A percentile compares a stretch with the other conserved stretches of the same genome.
Conservation (phyloP, 257 asterid genomes). For the Solanum arcanum region DNA sequence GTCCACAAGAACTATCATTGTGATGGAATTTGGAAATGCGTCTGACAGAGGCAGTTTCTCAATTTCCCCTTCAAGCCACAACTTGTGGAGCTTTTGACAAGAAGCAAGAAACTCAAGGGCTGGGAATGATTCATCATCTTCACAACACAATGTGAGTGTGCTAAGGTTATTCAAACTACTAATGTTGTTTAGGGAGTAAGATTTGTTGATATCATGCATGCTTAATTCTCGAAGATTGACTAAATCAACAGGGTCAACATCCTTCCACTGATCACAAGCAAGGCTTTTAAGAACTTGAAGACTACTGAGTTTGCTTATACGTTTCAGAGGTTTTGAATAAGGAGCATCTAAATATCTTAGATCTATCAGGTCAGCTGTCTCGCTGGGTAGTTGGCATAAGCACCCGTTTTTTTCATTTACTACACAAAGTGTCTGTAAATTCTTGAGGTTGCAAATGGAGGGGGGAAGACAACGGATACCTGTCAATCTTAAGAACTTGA, state of each 20-base stretch:
- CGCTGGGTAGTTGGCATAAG: no score
- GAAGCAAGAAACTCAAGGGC: no score
- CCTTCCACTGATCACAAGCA: not conserved
- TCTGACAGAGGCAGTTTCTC: no score
- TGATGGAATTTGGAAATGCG: no score
- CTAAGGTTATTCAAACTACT: not conserved
- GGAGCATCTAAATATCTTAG: not conserved
- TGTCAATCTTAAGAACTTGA: not conserved
- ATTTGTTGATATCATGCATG: rapidly evolving
- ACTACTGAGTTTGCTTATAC: not conserved
- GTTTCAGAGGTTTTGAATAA: no score
- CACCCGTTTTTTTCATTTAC: no score
- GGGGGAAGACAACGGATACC: not conserved
- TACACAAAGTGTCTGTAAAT: not conserved
- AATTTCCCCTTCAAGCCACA: no score
- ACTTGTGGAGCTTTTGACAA: no score
- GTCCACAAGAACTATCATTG: rapidly evolving
- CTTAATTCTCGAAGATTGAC: not conserved
- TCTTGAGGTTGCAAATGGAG: not conserved
- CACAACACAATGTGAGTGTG: not conserved
- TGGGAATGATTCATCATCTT: no score
- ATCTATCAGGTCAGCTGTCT: not conserved
- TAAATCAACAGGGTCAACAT: not conserved
- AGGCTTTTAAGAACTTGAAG: not conserved
- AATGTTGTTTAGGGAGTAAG: not conserved